Base-by-base conservation (phyloP, 331 rosid genomes). In the Spiraea crenata region DNA sequence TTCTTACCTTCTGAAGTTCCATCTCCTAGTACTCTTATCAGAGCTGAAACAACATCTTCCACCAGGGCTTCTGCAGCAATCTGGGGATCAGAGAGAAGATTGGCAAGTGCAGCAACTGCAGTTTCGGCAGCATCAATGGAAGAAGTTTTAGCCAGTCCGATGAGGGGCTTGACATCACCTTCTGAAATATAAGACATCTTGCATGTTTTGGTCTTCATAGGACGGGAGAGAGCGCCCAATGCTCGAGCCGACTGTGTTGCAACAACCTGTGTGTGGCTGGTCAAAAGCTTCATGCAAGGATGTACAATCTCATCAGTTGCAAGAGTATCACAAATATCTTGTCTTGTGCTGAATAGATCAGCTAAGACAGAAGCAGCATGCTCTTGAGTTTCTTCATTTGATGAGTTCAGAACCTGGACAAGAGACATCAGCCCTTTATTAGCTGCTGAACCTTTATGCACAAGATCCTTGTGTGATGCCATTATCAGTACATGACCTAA, bases 171-270 rank as follows among this genome's bases (percentile, higher is more conserved):
- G 40, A 91, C 87, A 62, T 93, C 97, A 69, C 93, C 95, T 77
- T 83, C 89, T 64, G 88, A 81, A 79, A 93, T 78, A 82, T 86
- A 85, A 65, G 84, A 85, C 90, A 87, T 84, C 81, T 79, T 88
- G 79, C 81, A 82, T 65, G 91, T 77, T 82, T 75, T 87, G 69
- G 80, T 74, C 84, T 89, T 89, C 71, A 74, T 89, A 65, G 96
- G 97, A 72, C 89, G 89, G 40, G 92, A 87, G 67, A 93, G 83
- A 80, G 95, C 97, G 83, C 89, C 87, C 82, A 93, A 73, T 20
- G 88, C 99, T 75, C 99, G 86, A 75, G 97, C 99, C 57, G 95
- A 91, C 76, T 93, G 99, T 59, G 92, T 91, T 63, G 97, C 97
- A 79, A 93, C 99, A 72, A 71, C 86, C 81, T 93, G 96, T 71